Base-by-base conservation (phyloP, 1,139 yeast genomes). In the Sugiyamaella castrensis region DNA sequence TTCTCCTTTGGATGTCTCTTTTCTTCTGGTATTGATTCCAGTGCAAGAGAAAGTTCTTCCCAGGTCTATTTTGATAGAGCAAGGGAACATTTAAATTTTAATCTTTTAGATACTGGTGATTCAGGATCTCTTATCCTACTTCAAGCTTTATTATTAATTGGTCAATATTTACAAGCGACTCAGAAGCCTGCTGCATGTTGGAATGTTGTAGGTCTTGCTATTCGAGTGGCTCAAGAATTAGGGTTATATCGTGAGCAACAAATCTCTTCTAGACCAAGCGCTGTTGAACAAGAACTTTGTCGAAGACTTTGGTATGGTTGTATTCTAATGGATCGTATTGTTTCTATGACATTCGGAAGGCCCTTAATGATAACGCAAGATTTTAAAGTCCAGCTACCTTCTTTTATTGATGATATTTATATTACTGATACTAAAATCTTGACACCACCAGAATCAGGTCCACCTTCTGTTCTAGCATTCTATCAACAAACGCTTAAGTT, bases 261-360 rank as follows among this genome's bases (percentile, higher is more conserved):
- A 12, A 43, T 51, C 7, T 19, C 43, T 11, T 29, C 37, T 2
- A 46, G 57, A 4, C 42, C 45, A 7, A 51, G 51, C 37, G 13
- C 31, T 11, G 46, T 57, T 31, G 61, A 57, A 27, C 55, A 54
- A 47, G 53, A 57, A 30, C 11, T 54, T 36, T 53, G 58, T 24
- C 50, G 59, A n/a, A 43, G 61, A 13, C 33, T 54, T 16, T 57
- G 61, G 61, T 54, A 53, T 41, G 58, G 58, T 8, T 56, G 58
- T 33, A 41, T 54, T 7, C 28, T 54, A 15, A 53, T 57, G 54
- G 61, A 57, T 40, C 48, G 57, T 8, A 44, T 55, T 1, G 53
- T 57, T 7, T 42, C 53, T 1, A 43, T 52, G 50, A 57, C 60
- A 4, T 56, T 54, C 47, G 59, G 59, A 10, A 43, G 60, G 12